Conservation (phyloP, 106 monocot genomes). For the Dioscorea dumetorum region DNA sequence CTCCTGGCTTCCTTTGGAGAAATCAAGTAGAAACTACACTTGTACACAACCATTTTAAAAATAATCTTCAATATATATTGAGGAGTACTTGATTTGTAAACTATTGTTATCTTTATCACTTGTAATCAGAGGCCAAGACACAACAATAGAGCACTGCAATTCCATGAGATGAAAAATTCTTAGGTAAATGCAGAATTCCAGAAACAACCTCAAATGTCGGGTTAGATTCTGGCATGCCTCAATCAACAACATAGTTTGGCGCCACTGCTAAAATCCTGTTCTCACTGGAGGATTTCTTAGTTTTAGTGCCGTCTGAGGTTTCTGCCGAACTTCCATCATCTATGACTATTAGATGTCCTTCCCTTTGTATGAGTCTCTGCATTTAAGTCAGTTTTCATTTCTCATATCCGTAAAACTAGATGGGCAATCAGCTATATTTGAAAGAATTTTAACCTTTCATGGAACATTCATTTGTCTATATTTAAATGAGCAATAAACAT, state of each 20-base stretch:
- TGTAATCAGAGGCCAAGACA: no score
- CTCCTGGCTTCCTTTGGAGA: no score
- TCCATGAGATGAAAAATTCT: no score
- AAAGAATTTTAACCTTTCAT: neutral
- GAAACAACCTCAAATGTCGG: neutral
- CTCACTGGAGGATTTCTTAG: conserved; percentile 43
- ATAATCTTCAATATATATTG: no score
- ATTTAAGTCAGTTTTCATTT: conserved; percentile 1
- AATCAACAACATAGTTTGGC: conserved; percentile 92
- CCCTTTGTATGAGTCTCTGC: conserved; percentile 93
- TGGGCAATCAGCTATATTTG: neutral
- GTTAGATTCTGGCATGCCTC: neutral
- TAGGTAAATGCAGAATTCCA: no score
- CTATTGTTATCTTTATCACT: no score
- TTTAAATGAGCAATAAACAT: neutral
- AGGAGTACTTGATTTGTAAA: no score
- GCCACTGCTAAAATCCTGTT: conserved; percentile 79
- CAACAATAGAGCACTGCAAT: no score
- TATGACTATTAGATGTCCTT: conserved; percentile 92
- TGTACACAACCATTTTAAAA: no score
- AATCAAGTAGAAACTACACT: no score
- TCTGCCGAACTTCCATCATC: conserved; percentile 68
- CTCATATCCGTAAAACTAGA: neutral
- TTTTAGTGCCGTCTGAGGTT: conserved; percentile 28
- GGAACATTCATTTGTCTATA: no score